Conservation (phyloP, 2,329 filamentous ascomycete genomes). For the Knoxdaviesia proteae region DNA sequence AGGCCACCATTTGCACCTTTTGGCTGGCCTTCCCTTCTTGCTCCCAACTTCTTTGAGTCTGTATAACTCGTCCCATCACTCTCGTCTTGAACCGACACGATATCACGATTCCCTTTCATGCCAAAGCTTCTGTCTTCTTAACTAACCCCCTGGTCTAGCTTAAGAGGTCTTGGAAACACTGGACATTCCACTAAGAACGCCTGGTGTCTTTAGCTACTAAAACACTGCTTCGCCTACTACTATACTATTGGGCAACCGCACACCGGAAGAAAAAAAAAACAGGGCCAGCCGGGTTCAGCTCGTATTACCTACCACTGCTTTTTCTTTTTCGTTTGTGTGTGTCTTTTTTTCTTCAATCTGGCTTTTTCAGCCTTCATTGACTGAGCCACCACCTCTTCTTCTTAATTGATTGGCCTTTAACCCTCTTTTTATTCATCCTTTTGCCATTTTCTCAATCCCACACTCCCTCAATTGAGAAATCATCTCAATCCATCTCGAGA, state of each 20-base stretch:
- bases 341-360: neutral
- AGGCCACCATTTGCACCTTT: too few species aligned
- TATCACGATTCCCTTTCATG: too few species aligned
- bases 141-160: too few species aligned
- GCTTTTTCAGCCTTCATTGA: neutral
- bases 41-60: slow-evolving; percentile 2
- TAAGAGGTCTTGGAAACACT: too few species aligned
- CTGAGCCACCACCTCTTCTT: neutral
- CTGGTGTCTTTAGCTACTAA: too few species aligned
- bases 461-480: slow-evolving; percentile 2
- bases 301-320: slow-evolving; percentile 3
- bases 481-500: neutral
- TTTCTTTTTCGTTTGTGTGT: slow-evolving; percentile 3
- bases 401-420: neutral
- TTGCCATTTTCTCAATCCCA: neutral
- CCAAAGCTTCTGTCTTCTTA: too few species aligned
- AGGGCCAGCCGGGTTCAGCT: neutral
- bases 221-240: neutral
- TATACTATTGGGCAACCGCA: neutral
- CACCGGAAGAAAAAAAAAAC: neutral
- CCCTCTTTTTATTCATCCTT: neutral
- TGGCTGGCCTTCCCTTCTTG: neutral
- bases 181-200: too few species aligned
- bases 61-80: slow-evolving; percentile 7
- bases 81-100: neutral